Evolutionary conservation across 495 filamentous ascomycete species (phyloP).

Genomic region (Antarctomyces pellizariae): DNA sequence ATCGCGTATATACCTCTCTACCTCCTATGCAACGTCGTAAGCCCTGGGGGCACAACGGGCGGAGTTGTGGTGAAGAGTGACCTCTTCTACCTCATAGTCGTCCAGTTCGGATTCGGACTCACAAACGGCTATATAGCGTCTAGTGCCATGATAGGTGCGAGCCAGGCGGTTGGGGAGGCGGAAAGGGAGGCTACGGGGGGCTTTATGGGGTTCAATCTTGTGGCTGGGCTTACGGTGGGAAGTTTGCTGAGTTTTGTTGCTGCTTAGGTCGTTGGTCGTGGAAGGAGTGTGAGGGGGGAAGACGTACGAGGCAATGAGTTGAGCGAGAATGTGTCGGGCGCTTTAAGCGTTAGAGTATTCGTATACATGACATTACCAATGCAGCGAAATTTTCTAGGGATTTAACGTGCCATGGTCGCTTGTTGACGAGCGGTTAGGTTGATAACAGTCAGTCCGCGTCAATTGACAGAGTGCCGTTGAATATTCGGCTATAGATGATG

Average conservation of each 20-base stretch:
- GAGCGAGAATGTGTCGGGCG: background rate
- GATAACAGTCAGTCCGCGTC: no score
- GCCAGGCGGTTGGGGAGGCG: constrained; percentile 47
- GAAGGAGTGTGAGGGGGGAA: background rate
- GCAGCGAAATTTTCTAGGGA: no score
- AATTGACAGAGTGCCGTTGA: no score
- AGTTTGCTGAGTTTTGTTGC: constrained; percentile 74
- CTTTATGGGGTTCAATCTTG: constrained; percentile 80
- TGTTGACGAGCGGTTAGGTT: no score
- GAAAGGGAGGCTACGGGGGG: constrained; percentile 78
- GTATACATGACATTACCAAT: no score
- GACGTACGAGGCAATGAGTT: background rate
- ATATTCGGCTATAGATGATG: no score
- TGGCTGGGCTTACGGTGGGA: constrained; percentile 59
- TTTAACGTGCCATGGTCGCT: no score
- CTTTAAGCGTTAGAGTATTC: no score
- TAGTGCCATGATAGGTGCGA: constrained; percentile 75
- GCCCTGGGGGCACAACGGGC: constrained; percentile 27
- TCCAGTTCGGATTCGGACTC: constrained; percentile 64
- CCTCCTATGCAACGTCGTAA: constrained; percentile 70
- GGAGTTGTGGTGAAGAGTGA: constrained; percentile 56
- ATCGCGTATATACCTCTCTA: constrained; percentile 64
- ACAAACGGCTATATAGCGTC: constrained; percentile 72
- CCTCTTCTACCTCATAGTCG: constrained; percentile 62
- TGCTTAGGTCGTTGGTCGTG: constrained; percentile 15